phyloP scores from a whole-genome alignment of 805 yeast genomes.

The Debaryomyces hansenii region DNA sequence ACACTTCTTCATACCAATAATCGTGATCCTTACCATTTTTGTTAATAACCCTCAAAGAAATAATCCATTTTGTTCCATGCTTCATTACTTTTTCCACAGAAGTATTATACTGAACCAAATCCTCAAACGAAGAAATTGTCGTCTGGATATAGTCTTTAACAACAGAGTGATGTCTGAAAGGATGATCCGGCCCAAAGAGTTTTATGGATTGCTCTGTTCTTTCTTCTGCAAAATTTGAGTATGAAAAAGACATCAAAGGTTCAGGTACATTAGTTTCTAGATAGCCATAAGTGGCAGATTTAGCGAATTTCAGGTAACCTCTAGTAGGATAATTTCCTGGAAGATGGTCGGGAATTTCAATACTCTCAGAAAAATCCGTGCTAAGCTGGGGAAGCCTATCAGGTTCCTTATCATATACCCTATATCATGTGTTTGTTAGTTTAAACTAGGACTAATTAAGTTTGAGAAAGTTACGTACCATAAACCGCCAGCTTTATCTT shows the following conservation, averaged over 20 bases:
- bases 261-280: conserved; percentile 23
- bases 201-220: conserved; percentile 7
- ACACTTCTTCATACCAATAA: conserved; percentile 36
- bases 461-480: conserved; percentile 24
- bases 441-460: no score
- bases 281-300: conserved; percentile 16
- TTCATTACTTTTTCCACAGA: neutral
- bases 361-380: neutral
- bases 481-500: conserved; percentile 41
- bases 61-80: neutral
- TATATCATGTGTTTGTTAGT: neutral
- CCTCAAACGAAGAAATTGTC: neutral
- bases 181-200: conserved; percentile 15
- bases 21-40: conserved; percentile 19
- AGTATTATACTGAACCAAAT: conserved; percentile 1
- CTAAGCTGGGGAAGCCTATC: neutral
- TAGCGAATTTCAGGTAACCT: neutral
- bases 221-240: conserved; percentile 16
- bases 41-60: neutral
- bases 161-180: conserved; percentile 15
- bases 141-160: conserved; percentile 16
- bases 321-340: neutral
- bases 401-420: neutral
- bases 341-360: neutral
- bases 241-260: conserved; percentile 19